These are phyloP conservation scores for Gymnopilus dilepis DNA, from an alignment of 768 basidiomycete genomes.

Conservation along the genomic window DNA sequence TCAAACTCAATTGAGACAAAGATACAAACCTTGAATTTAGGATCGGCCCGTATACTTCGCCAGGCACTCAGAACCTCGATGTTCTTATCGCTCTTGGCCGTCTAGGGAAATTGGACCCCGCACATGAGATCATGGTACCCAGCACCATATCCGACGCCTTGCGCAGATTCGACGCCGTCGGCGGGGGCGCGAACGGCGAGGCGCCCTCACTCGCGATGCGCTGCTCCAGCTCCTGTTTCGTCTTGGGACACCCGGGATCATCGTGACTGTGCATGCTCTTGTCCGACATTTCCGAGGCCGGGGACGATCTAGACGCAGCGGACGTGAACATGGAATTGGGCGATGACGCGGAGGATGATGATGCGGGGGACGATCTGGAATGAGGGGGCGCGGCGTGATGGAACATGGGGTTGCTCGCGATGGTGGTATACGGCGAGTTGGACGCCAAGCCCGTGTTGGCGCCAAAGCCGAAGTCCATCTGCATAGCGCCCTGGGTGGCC, in stretches of 20 bases:
- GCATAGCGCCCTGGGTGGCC: slow-evolving; percentile 61
- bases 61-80: slow-evolving; percentile 81
- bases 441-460: slow-evolving; percentile 49
- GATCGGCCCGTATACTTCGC: slow-evolving; percentile 76
- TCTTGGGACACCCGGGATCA: slow-evolving; percentile 52
- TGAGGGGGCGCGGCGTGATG: slow-evolving; percentile 46
- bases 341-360: slow-evolving; percentile 43
- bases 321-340: slow-evolving; percentile 37
- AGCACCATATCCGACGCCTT: slow-evolving; percentile 50
- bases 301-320: slow-evolving; percentile 39
- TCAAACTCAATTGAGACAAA: not conserved
- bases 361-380: slow-evolving; percentile 31
- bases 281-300: slow-evolving; percentile 26
- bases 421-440: slow-evolving; percentile 70
- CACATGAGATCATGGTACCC: slow-evolving; percentile 64
- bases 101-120: slow-evolving; percentile 71
- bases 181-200: slow-evolving; percentile 57
- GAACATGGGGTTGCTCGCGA: slow-evolving; percentile 83
- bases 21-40: slow-evolving; percentile 82
- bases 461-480: slow-evolving; percentile 65
- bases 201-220: slow-evolving; percentile 58
- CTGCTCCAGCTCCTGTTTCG: slow-evolving; percentile 53
- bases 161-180: slow-evolving; percentile 32
- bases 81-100: slow-evolving; percentile 71
- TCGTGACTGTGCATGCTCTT: slow-evolving; percentile 20